Conservation (phyloP, 2,329 filamentous ascomycete species). For the Hymenotorrendiella dingleyae region DNA sequence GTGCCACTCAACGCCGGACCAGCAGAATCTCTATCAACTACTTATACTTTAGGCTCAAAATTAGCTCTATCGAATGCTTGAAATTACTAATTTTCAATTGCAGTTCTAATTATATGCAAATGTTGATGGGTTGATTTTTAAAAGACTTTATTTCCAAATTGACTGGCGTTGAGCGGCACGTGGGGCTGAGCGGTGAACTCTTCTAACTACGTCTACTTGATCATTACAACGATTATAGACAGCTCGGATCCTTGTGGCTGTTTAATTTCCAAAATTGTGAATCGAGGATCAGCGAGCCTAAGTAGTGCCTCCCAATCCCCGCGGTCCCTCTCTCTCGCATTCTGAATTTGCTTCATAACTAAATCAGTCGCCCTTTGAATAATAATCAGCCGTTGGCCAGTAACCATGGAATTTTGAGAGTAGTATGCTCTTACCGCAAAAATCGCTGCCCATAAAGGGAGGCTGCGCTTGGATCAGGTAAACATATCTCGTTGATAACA, state of each 20-base stretch:
- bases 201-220: no score
- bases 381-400: background rate
- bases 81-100: no score
- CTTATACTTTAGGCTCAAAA: no score
- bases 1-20: no score
- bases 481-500: conserved; percentile 5
- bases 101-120: no score
- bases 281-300: conserved; percentile 17
- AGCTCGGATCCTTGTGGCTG: background rate
- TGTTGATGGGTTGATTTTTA: no score
- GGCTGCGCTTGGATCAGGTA: background rate
- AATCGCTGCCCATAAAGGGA: background rate
- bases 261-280: background rate
- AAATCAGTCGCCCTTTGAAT: conserved; percentile 39
- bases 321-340: conserved; percentile 25
- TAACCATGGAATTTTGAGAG: background rate
- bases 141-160: no score
- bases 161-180: no score
- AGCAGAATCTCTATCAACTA: no score
- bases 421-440: background rate
- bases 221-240: background rate
- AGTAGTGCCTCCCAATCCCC: conserved; percentile 29
- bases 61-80: no score
- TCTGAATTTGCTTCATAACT: conserved; percentile 43
- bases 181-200: no score